Base-by-base conservation (phyloP, 1,284 basidiomycete genomes). In the Boletellus deceptivus region DNA sequence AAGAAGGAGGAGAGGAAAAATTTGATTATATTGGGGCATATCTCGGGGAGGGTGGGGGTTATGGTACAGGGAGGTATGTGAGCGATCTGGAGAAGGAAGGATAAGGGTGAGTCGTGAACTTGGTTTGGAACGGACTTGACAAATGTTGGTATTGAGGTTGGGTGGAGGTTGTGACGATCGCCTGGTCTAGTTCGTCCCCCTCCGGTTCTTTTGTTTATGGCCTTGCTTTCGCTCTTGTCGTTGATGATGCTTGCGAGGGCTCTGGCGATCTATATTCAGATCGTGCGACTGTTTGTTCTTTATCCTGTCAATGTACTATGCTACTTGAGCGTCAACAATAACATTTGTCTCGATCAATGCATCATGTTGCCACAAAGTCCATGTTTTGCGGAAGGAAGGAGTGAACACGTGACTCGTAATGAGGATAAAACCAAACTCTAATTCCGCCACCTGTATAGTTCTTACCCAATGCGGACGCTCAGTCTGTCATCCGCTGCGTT, bases 1-100 rank as follows among this genome's bases (percentile, higher is more conserved):
- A 79, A 1, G 22, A 29, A 2, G 2, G 35, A 6, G 41, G 33
- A 20, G 34, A 16, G 13, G 50, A 43, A 6, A 68, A 75, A 3
- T 82, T 76, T 58, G 83, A 84, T 61, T 82, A 84, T 58, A 71
- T 81, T 43, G 72, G 72, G 42, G 80, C 77, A 17, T 84, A 86
- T 66, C 68, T 73, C 42, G 50, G 54, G 9, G 57, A 58, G 13
- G 43, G 45, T 17, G 52, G 31, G 22, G 68, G 63, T 29, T 68
- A 68, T 44, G 43, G 51, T n/a, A 53, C 57, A n/a, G 56, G 59
- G 34, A 56, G 36, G 45, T 65, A 66, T 33, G 62, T 69, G 33
- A 69, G 64, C 20, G 52, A 69, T 49, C 49, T 67, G 46, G 67
- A 67, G 10, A 29, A 7, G 29, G 24, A 44, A 16, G 46, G 34